A percentile compares a stretch with the other conserved stretches of the same genome.
Conservation (phyloP, 495 filamentous ascomycete genomes). For the Pyrenula massariospora region DNA sequence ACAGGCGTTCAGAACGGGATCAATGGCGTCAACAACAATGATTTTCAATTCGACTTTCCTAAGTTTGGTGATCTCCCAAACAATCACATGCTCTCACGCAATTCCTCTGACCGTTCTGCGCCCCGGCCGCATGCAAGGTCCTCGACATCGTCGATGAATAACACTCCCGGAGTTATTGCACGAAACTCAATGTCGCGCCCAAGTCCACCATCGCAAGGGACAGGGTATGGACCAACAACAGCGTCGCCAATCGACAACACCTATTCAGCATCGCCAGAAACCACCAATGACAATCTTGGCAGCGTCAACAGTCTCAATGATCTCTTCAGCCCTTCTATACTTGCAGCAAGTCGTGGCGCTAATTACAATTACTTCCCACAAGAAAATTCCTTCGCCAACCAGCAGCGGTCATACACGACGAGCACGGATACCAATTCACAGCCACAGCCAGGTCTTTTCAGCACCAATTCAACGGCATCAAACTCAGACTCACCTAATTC, state of each 20-base stretch:
- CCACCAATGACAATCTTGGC: conserved; percentile 16
- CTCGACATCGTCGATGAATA: background rate
- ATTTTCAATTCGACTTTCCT: conserved; percentile 93
- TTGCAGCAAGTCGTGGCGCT: conserved; percentile 9
- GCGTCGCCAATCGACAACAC: background rate
- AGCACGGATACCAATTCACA: background rate
- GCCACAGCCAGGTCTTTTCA: background rate
- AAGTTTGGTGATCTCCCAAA: conserved; percentile 74
- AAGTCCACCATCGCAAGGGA: background rate
- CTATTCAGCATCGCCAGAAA: background rate
- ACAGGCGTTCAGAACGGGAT: conserved; percentile 3
- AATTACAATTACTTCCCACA: background rate
- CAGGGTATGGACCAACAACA: background rate
- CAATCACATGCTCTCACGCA: conserved; percentile 25
- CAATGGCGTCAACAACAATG: conserved; percentile 50
- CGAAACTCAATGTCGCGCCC: conserved; percentile 7
- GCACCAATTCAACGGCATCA: conserved; percentile 25
- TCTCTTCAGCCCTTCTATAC: conserved; percentile 33
- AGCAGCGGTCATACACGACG: background rate
- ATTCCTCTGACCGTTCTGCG: background rate
- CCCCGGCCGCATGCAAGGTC: background rate
- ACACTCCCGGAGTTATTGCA: conserved; percentile 3
- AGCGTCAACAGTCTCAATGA: conserved; percentile 23
- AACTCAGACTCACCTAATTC: conserved; percentile 44
- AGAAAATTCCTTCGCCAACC: background rate